Percentiles rank a stretch among this genome's conserved stretches.
phyloP scores from a whole-genome alignment of 768 basidiomycete genomes.

The Tubosaeta brunneosetosa region DNA sequence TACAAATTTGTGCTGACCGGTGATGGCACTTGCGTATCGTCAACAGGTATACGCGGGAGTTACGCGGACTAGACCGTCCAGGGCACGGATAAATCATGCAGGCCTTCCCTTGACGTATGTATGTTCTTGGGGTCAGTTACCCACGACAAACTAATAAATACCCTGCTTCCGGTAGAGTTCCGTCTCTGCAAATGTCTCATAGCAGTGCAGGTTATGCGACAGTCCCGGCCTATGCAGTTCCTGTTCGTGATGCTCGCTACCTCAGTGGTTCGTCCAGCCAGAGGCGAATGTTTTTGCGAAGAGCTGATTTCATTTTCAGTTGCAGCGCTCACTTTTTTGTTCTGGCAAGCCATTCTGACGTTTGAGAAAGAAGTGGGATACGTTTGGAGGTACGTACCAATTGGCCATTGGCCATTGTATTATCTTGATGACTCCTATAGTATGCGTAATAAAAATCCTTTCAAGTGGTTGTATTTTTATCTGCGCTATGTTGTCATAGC shows the following conservation, averaged over 20 bases:
- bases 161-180: neutral
- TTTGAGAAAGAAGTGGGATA: slow-evolving; percentile 16
- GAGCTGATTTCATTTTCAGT: slow-evolving; percentile 9
- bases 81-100: too few relatives aligned
- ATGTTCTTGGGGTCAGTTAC: neutral
- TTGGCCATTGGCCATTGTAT: neutral
- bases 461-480: slow-evolving; percentile 31
- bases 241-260: slow-evolving; percentile 8
- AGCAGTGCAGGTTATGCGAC: neutral
- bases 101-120: too few relatives aligned
- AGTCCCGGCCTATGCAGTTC: neutral
- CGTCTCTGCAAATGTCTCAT: neutral
- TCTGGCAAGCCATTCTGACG: slow-evolving; percentile 12
- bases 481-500: slow-evolving; percentile 23
- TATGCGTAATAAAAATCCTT: slow-evolving; percentile 16
- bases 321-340: slow-evolving; percentile 9
- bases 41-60: too few relatives aligned
- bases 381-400: slow-evolving; percentile 22
- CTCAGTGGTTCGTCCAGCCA: slow-evolving; percentile 6
- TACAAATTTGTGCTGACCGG: too few relatives aligned
- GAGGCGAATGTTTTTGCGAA: neutral
- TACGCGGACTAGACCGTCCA: too few relatives aligned
- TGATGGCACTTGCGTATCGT: too few relatives aligned
- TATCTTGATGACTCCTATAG: slow-evolving; percentile 8
- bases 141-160: neutral